Conservation (phyloP, 2,329 filamentous ascomycete species). For the Lasiodiplodia hormozganensis region DNA sequence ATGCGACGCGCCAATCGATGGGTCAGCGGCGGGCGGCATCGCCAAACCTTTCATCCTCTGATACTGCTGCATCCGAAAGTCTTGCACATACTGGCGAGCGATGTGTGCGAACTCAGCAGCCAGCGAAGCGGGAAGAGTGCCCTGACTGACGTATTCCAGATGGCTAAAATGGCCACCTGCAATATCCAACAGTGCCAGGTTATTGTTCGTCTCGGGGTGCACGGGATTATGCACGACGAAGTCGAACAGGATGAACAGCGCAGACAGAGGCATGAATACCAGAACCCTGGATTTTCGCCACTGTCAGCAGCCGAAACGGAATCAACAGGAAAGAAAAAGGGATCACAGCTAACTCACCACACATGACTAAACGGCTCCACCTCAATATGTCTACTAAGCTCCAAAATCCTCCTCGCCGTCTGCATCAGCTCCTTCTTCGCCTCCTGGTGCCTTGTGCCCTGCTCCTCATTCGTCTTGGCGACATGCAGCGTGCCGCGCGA, state of each 20-base stretch:
- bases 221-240: slow-evolving; percentile 4
- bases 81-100: slow-evolving; percentile 49
- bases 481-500: slow-evolving; percentile 41
- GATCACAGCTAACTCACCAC: slow-evolving; percentile 36
- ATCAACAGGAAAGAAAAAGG: background rate
- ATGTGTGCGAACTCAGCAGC: slow-evolving; percentile 41
- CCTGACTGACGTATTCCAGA: slow-evolving; percentile 50
- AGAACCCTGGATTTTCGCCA: background rate
- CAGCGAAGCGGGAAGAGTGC: slow-evolving; percentile 46
- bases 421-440: slow-evolving; percentile 40
- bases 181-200: slow-evolving; percentile 51
- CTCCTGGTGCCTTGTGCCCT: slow-evolving; percentile 29
- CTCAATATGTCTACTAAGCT: slow-evolving; percentile 46
- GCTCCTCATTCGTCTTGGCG: slow-evolving; percentile 23
- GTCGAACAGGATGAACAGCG: slow-evolving; percentile 52
- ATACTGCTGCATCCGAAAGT: slow-evolving; percentile 8
- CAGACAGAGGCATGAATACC: background rate
- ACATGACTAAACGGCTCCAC: slow-evolving; percentile 43
- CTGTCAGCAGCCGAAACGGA: background rate
- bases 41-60: background rate
- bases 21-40: background rate
- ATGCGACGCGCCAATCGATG: too few relatives aligned
- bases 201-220: slow-evolving; percentile 44
- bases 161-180: slow-evolving; percentile 53
- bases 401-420: slow-evolving; percentile 42